Evolutionary conservation across 2,329 filamentous ascomycete species (phyloP).

Genomic region (Cryphonectria carpinicola): DNA sequence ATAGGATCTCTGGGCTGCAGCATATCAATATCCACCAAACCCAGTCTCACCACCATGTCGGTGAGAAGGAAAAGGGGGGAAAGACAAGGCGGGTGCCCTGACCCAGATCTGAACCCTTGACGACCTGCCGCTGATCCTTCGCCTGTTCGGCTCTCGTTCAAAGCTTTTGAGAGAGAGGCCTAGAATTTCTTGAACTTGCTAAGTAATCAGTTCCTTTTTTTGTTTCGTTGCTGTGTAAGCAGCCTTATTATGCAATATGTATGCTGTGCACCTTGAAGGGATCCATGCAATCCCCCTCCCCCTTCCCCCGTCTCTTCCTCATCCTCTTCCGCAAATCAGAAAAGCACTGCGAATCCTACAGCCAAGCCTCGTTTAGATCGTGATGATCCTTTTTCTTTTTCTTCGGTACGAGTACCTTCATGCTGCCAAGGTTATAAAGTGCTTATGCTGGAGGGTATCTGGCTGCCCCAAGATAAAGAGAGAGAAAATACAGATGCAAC

Average conservation of each 20-base stretch:
- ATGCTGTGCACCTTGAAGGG: neutral
- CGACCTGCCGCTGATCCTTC: neutral
- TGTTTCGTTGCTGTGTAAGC: neutral
- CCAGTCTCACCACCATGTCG: conserved; percentile 1
- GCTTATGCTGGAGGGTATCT: neutral
- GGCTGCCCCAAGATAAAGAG: neutral
- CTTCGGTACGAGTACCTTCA: neutral
- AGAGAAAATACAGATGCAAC: neutral
- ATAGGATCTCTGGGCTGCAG: neutral
- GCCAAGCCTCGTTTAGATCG: neutral
- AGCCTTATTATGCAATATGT: neutral
- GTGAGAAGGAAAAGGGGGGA: neutral
- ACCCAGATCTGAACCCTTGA: neutral
- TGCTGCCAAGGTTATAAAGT: neutral
- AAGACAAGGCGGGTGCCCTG: neutral
- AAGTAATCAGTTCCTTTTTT: neutral
- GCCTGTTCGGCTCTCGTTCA: neutral
- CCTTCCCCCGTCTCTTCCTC: too few species aligned
- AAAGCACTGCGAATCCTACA: neutral
- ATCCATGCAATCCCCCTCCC: neutral
- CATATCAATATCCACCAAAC: neutral
- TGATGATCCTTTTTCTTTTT: neutral
- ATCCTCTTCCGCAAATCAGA: neutral
- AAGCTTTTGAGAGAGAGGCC: neutral
- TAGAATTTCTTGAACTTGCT: neutral